Evolutionary conservation across 805 yeast genomes (phyloP).

Genomic region (Schizosaccharomyces japonicus): DNA sequence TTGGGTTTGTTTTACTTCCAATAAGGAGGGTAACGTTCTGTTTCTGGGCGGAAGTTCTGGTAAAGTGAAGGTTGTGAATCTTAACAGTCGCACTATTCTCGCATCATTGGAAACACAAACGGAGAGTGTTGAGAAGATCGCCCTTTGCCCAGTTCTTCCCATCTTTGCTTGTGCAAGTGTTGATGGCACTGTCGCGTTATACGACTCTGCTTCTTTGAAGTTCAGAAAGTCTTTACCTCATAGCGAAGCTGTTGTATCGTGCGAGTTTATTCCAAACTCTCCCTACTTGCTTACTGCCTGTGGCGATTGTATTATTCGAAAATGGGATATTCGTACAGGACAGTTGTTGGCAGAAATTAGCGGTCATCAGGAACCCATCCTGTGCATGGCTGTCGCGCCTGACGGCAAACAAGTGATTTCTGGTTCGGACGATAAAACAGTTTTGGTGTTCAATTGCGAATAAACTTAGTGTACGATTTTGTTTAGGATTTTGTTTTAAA

Average conservation of each 20-base stretch:
- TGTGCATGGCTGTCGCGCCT: constrained; percentile 48
- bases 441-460: constrained; percentile 24
- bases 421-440: constrained; percentile 94
- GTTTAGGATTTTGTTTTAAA: too few relatives aligned
- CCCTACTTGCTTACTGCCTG: constrained; percentile 45
- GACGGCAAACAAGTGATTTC: constrained; percentile 51
- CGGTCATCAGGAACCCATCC: constrained; percentile 86
- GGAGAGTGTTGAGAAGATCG: constrained; percentile 38
- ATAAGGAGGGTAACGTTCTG: constrained; percentile 63
- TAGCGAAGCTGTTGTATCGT: constrained; percentile 66
- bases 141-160: constrained; percentile 47
- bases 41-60: constrained; percentile 37
- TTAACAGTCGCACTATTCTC: constrained; percentile 37
- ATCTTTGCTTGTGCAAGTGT: constrained; percentile 74
- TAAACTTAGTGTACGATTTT: too few relatives aligned
- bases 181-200: constrained; percentile 61
- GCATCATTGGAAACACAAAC: constrained; percentile 14
- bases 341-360: constrained; percentile 50
- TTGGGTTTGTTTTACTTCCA: constrained; percentile 43
- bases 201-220: constrained; percentile 70
- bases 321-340: constrained; percentile 79
- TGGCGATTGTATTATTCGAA: constrained; percentile 66
- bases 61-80: constrained; percentile 35
- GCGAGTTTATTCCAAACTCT: constrained; percentile 30
- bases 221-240: constrained; percentile 45